A percentile compares a stretch with the other conserved stretches of the same genome.
Conservation (phyloP, 345 rosid species). For the Euphorbia peplus region DNA sequence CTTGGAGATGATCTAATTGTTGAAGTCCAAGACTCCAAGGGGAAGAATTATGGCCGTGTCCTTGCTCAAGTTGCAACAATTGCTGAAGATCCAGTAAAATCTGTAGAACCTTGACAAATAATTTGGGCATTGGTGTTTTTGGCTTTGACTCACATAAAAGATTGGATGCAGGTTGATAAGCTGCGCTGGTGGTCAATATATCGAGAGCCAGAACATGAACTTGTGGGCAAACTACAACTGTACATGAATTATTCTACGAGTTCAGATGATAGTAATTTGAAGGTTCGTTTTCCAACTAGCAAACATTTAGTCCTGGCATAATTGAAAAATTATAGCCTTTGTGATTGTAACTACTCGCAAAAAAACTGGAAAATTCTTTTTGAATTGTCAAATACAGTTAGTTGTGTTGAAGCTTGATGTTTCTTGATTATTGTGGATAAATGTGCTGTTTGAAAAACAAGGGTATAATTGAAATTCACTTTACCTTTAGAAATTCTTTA, state of each 20-base stretch:
- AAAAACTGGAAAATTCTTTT: not conserved
- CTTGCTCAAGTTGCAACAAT: conserved; percentile 79
- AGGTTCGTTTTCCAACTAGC: conserved; percentile 40
- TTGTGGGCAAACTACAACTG: conserved; percentile 82
- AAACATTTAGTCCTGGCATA: too few species aligned
- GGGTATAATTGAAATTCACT: not conserved
- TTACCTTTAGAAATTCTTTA: not conserved
- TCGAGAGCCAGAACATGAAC: conserved; percentile 92
- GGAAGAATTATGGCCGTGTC: conserved; percentile 84
- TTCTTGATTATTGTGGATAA: not conserved
- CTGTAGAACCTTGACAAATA: not conserved
- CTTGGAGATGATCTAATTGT: conserved; percentile 89
- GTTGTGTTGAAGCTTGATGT: too few species aligned
- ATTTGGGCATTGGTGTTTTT: not conserved
- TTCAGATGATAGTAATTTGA: conserved; percentile 72
- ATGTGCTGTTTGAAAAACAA: not conserved
- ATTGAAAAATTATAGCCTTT: not conserved
- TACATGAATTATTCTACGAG: conserved; percentile 74
- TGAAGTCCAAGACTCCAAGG: conserved; percentile 84
- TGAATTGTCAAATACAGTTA: not conserved
- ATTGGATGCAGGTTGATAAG: conserved; percentile 67
- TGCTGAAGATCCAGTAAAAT: conserved; percentile 65
- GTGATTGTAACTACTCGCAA: not conserved
- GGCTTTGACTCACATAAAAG: not conserved
- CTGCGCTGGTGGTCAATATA: conserved; percentile 93